phyloP scores from a whole-genome alignment of 208 protist genomes.

The Kentomonas sorsogonicus region DNA sequence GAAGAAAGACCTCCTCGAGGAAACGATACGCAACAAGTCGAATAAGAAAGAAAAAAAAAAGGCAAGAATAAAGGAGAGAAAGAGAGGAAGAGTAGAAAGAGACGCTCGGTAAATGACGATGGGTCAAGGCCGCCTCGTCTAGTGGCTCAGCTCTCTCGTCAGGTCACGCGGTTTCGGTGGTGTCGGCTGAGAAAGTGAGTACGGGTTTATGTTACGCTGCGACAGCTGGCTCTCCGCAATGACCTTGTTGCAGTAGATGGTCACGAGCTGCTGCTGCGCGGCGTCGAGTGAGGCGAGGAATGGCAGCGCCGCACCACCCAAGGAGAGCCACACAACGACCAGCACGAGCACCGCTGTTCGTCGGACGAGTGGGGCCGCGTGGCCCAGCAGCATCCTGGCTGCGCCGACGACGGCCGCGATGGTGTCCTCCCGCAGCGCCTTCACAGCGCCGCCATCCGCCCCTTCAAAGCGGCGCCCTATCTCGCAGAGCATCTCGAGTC shows the following conservation, averaged over 20 bases:
- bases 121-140: no score
- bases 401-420: neutral
- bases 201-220: neutral
- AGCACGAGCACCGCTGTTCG: conserved; percentile 9
- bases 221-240: neutral
- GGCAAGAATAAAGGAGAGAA: neutral
- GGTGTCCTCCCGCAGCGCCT: neutral
- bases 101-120: no score
- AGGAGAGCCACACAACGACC: conserved; percentile 28
- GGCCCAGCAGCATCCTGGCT: neutral
- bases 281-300: conserved; percentile 38
- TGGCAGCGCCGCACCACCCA: conserved; percentile 29
- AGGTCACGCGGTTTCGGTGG: neutral
- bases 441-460: conserved; percentile 15
- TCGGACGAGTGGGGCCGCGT: neutral
- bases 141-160: neutral
- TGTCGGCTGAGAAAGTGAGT: neutral
- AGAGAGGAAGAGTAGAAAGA: neutral
- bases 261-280: conserved; percentile 49
- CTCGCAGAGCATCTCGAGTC: conserved; percentile 45
- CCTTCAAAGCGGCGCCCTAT: conserved; percentile 38
- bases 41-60: conserved; percentile 12
- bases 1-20: conserved; percentile 1
- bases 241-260: conserved; percentile 37
- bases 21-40: neutral